Conservation (phyloP, 441 rosid genomes). For the Flueggea neowawraea region DNA sequence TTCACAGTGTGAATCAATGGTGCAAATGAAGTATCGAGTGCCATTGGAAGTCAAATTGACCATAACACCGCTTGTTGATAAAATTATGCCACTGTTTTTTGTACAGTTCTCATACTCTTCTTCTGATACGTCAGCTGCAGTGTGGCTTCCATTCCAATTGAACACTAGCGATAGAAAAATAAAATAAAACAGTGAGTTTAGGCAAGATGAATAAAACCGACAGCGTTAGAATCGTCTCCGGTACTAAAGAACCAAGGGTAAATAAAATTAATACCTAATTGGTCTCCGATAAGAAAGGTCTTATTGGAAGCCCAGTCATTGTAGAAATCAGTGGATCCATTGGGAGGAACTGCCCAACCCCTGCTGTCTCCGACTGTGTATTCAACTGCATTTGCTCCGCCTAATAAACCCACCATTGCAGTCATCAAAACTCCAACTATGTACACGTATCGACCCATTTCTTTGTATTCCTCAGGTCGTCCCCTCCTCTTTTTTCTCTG, state of each 20-base stretch:
- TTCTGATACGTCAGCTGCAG: constrained; percentile 14
- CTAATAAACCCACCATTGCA: not conserved
- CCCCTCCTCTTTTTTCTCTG: not conserved
- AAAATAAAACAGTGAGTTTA: not conserved
- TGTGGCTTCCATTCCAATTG: constrained; percentile 22
- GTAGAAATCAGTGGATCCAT: constrained; percentile 14
- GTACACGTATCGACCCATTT: not conserved
- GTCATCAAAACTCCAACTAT: not conserved
- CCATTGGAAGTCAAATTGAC: constrained; percentile 21
- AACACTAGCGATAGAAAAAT: constrained; percentile 13
- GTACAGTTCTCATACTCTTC: constrained; percentile 20
- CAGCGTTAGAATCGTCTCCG: too few species aligned
- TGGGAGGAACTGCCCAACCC: constrained; percentile 18
- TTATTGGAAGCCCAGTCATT: constrained; percentile 14
- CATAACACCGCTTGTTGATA: constrained; percentile 11
- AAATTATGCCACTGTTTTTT: not conserved
- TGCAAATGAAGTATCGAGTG: constrained; percentile 27
- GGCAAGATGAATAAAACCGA: too few species aligned
- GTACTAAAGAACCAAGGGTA: too few species aligned
- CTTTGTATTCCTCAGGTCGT: constrained; percentile 8
- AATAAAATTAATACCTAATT: not conserved
- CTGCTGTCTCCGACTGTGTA: constrained; percentile 5
- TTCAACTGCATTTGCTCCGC: constrained; percentile 1
- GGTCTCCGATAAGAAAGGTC: constrained; percentile 25
- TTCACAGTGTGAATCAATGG: too few species aligned